Base-by-base conservation (phyloP, 2,329 filamentous ascomycete genomes). In the Scedosporium dehoogii region DNA sequence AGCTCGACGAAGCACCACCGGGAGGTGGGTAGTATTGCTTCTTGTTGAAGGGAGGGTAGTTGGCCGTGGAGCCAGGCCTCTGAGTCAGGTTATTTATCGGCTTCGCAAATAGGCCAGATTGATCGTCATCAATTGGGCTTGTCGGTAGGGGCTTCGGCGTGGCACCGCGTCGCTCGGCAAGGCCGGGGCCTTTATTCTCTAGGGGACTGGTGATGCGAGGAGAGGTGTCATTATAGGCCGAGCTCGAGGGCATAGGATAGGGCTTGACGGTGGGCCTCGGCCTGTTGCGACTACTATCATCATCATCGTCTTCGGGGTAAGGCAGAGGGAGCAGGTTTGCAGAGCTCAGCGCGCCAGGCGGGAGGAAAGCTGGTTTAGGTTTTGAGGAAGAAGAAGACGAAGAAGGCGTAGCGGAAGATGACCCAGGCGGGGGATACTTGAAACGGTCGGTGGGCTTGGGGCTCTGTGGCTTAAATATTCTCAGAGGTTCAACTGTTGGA, bases 141-240 rank as follows among this genome's bases (percentile, higher is more conserved):
- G 89, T 91, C 63, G 91, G 89, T 59, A 96, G 79, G 58, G 91
- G 89, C 71, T 91, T 92, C 25, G 91, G 90, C 6, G 82, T 86
- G n/a, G 88, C 87, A 25, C 90, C 90, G 69, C 92, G 84, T 67
- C 92, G 82, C 76, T 96, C 91, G 18, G 91, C 91, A 64, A 96
- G 79, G 58, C 85, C 83, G 53, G 85, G 85, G 12, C 81, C 79
- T 71, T 81, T 83, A 72, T 81, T 79, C 69, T 88, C 78, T 67
- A 77, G 72, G 29, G 83, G 78, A 64, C 79, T 79, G 67, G 79
- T 77, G 69, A 88, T 76, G 58, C 85, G 81, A 66, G 81, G 77
- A 10, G 76, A 76, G 2, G 75, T 79, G 63, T 83, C 80, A 68
- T 81, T 81, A 65, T 76, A 80, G 65, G 72, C 74, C 44, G 75